A percentile compares a stretch with the other conserved stretches of the same genome.
phyloP scores from a whole-genome alignment of 768 basidiomycete genomes.

The Terana coerulea region DNA sequence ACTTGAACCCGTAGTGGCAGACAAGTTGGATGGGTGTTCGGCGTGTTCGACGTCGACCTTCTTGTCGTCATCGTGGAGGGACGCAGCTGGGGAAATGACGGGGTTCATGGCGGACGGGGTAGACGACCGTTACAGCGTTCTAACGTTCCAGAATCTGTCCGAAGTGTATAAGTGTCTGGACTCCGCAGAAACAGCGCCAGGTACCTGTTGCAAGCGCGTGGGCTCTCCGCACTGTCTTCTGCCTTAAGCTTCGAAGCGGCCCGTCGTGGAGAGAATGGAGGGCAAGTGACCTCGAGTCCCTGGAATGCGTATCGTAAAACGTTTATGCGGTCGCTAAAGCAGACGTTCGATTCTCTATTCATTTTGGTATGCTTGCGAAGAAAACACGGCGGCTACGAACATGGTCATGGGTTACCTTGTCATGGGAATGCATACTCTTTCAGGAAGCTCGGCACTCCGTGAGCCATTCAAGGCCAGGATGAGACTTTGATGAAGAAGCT shows the following conservation, averaged over 20 bases:
- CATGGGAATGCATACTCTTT: neutral
- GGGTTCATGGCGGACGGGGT: too few species aligned
- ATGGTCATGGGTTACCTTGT: neutral
- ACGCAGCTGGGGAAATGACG: neutral
- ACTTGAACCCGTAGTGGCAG: conserved; percentile 21
- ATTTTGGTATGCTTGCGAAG: too few species aligned
- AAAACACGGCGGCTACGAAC: neutral
- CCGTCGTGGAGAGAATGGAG: neutral
- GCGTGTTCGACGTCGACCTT: conserved; percentile 17
- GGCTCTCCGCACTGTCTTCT: too few species aligned
- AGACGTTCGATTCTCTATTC: neutral
- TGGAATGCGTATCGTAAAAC: neutral
- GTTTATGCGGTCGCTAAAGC: neutral
- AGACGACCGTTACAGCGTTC: too few species aligned
- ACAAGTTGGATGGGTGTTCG: conserved; percentile 29
- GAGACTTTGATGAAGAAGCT: neutral
- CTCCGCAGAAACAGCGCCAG: too few species aligned
- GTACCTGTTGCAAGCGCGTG: too few species aligned
- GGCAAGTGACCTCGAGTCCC: neutral
- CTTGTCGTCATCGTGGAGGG: conserved; percentile 1
- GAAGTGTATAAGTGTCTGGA: too few species aligned
- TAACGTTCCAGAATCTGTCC: too few species aligned
- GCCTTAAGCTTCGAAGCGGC: neutral
- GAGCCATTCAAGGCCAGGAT: neutral
- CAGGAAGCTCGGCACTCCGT: neutral